Base-by-base conservation (phyloP, 345 rosid genomes). In the Cardamine chenopodiifolia region DNA sequence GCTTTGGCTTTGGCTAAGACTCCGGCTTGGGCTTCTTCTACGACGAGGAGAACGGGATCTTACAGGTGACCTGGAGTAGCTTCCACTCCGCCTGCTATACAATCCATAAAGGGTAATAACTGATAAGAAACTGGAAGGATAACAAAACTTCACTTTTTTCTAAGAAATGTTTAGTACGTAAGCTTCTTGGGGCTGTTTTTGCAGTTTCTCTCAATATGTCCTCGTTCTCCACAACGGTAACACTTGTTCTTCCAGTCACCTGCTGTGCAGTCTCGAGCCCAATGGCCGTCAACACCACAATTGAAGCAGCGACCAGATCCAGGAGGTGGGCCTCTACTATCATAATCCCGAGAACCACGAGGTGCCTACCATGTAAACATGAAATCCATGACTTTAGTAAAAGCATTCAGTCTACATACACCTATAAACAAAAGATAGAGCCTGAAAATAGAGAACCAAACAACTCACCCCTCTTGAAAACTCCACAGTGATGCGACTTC, bases 171-270 rank as follows among this genome's bases (percentile, higher is more conserved):
- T 31, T 4, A 29, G 28, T 70, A 76, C 80, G 71, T 76, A 3
- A 70, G 80, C 69, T 76, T 91, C 83, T 85, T 83, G 40, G 80
- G 80, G 71, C 97, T 93, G 85, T 93, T 93, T 81, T 88, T 90
- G 83, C 97, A 93, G 80, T 86, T 91, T 62, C 97, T 82, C 82
- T 93, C 98, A 57, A 91, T 88, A 74, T 93, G 98, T 57, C 97
- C 98, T 49, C 97, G 83, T 62, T 89, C 98, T 22, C 97, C 98
- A 81, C 98, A 93, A 61, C 96, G 93, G 65, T 91, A 93, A 76
- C 98, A 93, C 76, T 89, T 91, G 76, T 91, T 93, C 82, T 92
- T 92, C 98, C 96, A 90, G 82, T 92, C 98, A 57, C 98, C 98
- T 56, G 97, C 94, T 62, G 88, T 91, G 85, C 98, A 91, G 80